Evolutionary conservation across 2,329 filamentous ascomycete species (phyloP).

Genomic region (Fusarium lateritium): DNA sequence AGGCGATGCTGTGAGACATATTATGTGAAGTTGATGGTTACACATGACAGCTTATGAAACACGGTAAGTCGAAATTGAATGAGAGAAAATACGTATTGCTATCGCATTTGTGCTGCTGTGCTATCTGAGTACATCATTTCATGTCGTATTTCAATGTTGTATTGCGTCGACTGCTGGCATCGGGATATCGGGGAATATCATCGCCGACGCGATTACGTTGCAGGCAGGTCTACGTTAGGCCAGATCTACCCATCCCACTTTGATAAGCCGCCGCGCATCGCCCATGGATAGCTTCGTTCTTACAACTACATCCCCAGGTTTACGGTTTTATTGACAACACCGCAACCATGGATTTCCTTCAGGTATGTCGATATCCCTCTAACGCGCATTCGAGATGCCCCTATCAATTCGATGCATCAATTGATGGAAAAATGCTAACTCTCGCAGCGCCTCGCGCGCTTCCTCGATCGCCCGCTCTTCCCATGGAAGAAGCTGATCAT

Average conservation of each 20-base stretch:
- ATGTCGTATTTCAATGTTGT: conserved; percentile 1
- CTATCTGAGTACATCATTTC: not conserved
- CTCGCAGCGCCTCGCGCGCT: conserved; percentile 78
- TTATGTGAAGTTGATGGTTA: conserved; percentile 2
- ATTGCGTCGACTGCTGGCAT: conserved; percentile 9
- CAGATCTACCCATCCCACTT: conserved; percentile 46
- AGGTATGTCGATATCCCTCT: conserved; percentile 52
- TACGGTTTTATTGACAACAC: conserved; percentile 39
- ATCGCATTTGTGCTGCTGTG: not conserved
- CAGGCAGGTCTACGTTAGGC: conserved; percentile 31
- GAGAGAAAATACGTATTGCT: not conserved
- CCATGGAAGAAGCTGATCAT: conserved; percentile 98
- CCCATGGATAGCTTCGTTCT: conserved; percentile 33
- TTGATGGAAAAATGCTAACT: conserved; percentile 32
- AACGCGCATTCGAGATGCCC: not conserved
- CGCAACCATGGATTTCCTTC: conserved; percentile 63
- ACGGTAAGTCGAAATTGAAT: not conserved
- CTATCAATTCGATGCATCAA: not conserved
- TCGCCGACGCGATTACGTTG: conserved; percentile 25
- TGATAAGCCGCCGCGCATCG: conserved; percentile 27
- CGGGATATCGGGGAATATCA: conserved; percentile 44
- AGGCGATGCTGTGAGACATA: conserved; percentile 21
- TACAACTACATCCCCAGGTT: conserved; percentile 44
- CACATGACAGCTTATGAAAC: not conserved
- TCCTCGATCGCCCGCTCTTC: conserved; percentile 92